A percentile compares a stretch with the other conserved stretches of the same genome.
Conservation (phyloP, 169 alveolate species). For the Eimeria falciformis region DNA sequence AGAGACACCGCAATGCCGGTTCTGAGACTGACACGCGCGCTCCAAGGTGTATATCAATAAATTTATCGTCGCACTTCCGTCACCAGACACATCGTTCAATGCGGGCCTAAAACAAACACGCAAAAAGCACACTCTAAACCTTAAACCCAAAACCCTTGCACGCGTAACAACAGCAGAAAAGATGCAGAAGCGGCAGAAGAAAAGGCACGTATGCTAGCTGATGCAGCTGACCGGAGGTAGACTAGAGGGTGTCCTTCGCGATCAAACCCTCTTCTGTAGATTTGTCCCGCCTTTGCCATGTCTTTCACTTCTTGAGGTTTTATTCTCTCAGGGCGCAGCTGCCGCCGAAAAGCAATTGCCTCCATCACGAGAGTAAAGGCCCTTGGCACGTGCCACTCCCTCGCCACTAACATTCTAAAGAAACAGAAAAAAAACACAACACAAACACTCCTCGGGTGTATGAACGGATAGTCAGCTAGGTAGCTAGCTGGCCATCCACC, state of each 20-base stretch:
- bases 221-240: constrained; percentile 50
- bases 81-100: constrained; percentile 18
- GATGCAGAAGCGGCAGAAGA: not conserved
- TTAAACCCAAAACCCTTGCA: not conserved
- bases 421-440: not conserved
- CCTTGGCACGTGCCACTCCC: constrained; percentile 67
- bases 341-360: constrained; percentile 60
- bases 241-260: constrained; percentile 48
- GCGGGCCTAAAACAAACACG: constrained; percentile 22
- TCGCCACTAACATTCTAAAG: constrained; percentile 53
- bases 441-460: not conserved
- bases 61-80: constrained; percentile 30
- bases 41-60: constrained; percentile 70
- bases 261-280: constrained; percentile 74
- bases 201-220: not conserved
- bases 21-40: constrained; percentile 76
- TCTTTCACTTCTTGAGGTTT: constrained; percentile 62
- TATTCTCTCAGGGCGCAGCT: constrained; percentile 66
- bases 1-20: constrained; percentile 41
- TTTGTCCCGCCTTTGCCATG: constrained; percentile 1
- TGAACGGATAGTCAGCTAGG: not conserved
- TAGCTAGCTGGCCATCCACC: not conserved
- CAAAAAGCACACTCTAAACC: not conserved
- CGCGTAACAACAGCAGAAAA: not conserved
- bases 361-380: constrained; percentile 64